Evolutionary conservation across 2,329 filamentous ascomycete species (phyloP).

Genomic region (Nigrospora oryzae): DNA sequence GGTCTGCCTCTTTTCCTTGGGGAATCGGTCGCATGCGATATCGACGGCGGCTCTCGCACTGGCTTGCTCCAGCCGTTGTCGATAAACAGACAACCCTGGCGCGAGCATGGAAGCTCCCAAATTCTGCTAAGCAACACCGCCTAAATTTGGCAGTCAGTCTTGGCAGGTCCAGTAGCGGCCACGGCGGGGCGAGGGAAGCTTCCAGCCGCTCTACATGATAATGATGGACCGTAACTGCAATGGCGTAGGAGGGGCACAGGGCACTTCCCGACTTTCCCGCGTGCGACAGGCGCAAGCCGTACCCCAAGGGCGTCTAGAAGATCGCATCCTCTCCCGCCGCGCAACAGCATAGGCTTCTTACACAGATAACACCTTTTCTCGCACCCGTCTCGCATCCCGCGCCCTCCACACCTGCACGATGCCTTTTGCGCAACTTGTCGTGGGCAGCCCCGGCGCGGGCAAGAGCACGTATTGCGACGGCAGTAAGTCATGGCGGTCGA

Average conservation of each 20-base stretch:
- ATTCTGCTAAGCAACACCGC: constrained; percentile 10
- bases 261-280: no score
- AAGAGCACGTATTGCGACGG: constrained; percentile 99
- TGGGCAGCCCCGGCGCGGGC: constrained; percentile 89
- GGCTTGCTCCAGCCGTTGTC: background rate
- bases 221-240: no score
- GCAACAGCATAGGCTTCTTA: no score
- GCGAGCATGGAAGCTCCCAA: background rate
- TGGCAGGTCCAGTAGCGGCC: background rate
- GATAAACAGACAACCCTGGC: constrained; percentile 7
- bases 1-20: background rate
- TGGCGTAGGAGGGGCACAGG: no score
- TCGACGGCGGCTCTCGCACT: background rate
- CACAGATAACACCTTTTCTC: no score
- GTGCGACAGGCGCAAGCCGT: no score
- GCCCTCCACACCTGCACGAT: constrained; percentile 23
- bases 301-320: no score
- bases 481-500: constrained; percentile 40
- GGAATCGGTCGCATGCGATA: background rate
- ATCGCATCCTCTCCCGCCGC: no score
- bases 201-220: no score
- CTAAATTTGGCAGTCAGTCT: constrained; percentile 10
- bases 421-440: constrained; percentile 68
- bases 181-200: no score
- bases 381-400: background rate